These are phyloP conservation scores for Fusarium nurragi DNA, from an alignment of 2,329 filamentous ascomycete species.

Conservation along the genomic window DNA sequence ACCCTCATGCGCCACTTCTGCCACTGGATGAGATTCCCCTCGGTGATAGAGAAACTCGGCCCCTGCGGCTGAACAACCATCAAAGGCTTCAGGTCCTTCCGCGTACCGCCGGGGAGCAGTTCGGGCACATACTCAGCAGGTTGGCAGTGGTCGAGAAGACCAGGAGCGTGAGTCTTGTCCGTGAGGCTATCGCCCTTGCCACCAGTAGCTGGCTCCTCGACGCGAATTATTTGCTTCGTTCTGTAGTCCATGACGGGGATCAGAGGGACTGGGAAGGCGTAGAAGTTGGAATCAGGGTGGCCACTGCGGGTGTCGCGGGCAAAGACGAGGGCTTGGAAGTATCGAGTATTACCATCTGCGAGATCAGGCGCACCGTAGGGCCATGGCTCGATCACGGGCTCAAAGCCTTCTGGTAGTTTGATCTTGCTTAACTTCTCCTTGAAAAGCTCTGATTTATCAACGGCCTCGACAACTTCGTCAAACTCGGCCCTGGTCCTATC, in stretches of 20 bases:
- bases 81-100: constrained; percentile 67
- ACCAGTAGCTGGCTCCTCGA: constrained; percentile 50
- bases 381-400: constrained; percentile 50
- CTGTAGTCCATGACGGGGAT: constrained; percentile 54
- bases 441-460: constrained; percentile 45
- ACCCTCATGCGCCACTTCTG: constrained; percentile 76
- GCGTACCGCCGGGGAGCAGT: constrained; percentile 52
- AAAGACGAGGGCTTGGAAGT: constrained; percentile 50
- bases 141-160: constrained; percentile 46
- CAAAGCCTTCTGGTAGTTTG: constrained; percentile 44
- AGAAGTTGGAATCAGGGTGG: constrained; percentile 63
- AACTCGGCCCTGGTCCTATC: constrained; percentile 40
- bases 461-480: constrained; percentile 47
- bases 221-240: constrained; percentile 46
- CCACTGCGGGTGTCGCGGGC: constrained; percentile 45
- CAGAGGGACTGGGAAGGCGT: constrained; percentile 63
- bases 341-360: constrained; percentile 44
- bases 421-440: constrained; percentile 46
- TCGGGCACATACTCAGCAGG: constrained; percentile 54
- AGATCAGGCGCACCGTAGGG: constrained; percentile 46
- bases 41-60: constrained; percentile 53
- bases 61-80: constrained; percentile 55
- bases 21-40: constrained; percentile 60
- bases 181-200: constrained; percentile 42
- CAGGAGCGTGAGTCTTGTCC: constrained; percentile 26